A percentile compares a stretch with the other conserved stretches of the same genome.
Evolutionary conservation across 345 rosid species (phyloP).

Genomic region (Ceriops zippeliana): DNA sequence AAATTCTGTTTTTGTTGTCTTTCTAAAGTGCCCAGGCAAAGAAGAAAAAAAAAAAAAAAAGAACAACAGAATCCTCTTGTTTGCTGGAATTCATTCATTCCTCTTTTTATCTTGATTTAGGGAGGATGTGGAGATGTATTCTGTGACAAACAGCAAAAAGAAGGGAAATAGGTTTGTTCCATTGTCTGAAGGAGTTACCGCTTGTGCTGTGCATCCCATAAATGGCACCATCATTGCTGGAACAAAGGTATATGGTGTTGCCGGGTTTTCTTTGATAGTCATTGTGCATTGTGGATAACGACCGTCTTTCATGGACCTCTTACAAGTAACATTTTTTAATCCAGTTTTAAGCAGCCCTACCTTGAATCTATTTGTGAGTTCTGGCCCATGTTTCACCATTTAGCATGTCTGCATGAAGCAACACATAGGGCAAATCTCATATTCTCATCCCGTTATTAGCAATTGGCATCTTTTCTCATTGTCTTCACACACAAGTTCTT

Average conservation of each 20-base stretch:
- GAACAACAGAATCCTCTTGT: not conserved
- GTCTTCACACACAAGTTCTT: not conserved
- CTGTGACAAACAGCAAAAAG: slow-evolving; percentile 18
- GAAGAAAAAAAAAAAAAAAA: too few relatives aligned
- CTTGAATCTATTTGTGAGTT: not conserved
- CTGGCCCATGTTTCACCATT: not conserved
- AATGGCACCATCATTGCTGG: slow-evolving; percentile 73
- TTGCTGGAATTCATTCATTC: not conserved
- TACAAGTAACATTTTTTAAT: not conserved
- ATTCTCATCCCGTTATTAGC: not conserved
- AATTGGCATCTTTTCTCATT: not conserved
- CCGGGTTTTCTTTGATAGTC: not conserved
- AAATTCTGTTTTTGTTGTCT: too few relatives aligned
- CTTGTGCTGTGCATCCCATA: slow-evolving; percentile 73
- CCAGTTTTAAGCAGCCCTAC: not conserved
- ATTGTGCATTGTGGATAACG: not conserved
- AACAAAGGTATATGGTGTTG: slow-evolving; percentile 56
- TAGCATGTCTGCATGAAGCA: not conserved
- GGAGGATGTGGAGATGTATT: slow-evolving; percentile 36
- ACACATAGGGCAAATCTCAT: not conserved
- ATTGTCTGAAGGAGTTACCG: slow-evolving; percentile 64
- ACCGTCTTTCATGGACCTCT: not conserved
- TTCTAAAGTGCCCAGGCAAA: too few relatives aligned
- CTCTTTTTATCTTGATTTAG: slow-evolving; percentile 19
- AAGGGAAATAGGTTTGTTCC: slow-evolving; percentile 67